These are phyloP conservation scores for Teratosphaeria viscida DNA, from an alignment of 2,329 filamentous ascomycete species.

Conservation along the genomic window DNA sequence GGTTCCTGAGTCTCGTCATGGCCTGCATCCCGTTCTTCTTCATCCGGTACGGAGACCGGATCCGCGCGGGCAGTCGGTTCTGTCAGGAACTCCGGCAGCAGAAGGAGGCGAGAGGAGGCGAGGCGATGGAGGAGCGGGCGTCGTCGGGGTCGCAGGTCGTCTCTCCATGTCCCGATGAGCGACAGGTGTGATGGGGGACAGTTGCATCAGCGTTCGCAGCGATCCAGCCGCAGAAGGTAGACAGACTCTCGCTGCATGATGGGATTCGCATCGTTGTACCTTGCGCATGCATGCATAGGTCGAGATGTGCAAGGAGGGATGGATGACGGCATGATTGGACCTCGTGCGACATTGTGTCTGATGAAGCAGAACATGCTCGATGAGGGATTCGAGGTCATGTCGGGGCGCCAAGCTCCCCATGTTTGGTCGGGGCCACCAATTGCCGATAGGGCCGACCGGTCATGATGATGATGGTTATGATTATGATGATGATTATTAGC, in stretches of 20 bases:
- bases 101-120: slow-evolving; percentile 26
- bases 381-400: too few species aligned
- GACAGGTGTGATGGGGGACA: slow-evolving; percentile 9
- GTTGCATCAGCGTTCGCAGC: background rate
- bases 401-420: background rate
- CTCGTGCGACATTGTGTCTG: too few species aligned
- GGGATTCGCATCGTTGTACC: too few species aligned
- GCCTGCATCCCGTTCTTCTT: slow-evolving; percentile 50
- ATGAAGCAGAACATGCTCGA: too few species aligned
- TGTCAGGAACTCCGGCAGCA: slow-evolving; percentile 48
- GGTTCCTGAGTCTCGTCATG: slow-evolving; percentile 39
- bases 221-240: background rate
- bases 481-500: too few species aligned
- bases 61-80: slow-evolving; percentile 50
- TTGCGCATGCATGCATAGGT: too few species aligned
- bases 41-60: slow-evolving; percentile 42
- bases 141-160: background rate
- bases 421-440: background rate
- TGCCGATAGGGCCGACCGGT: background rate
- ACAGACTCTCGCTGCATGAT: too few species aligned
- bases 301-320: too few species aligned
- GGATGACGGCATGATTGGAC: too few species aligned
- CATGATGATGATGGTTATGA: too few species aligned
- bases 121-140: background rate
- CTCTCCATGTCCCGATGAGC: slow-evolving; percentile 8